These are phyloP conservation scores for Termitomyces sp. DNA, from an alignment of 768 basidiomycete species.

Conservation along the genomic window DNA sequence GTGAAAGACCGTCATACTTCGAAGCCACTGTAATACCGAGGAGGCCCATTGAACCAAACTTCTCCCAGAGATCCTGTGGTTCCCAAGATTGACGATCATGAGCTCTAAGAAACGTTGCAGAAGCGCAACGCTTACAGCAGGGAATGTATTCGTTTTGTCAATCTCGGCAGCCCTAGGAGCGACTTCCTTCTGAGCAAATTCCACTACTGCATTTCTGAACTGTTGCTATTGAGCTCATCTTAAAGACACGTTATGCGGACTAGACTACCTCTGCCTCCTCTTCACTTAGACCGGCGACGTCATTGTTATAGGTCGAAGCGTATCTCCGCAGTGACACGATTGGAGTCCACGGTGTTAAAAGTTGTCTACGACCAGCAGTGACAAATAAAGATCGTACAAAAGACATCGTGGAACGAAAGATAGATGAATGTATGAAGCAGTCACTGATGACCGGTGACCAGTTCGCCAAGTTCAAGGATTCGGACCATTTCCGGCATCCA, in stretches of 20 bases:
- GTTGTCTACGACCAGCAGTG: not conserved
- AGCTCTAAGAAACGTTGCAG: not conserved
- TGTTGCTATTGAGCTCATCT: constrained; percentile 22
- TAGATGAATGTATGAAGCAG: not conserved
- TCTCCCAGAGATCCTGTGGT: constrained; percentile 76
- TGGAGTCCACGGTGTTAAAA: constrained; percentile 1
- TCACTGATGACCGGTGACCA: not conserved
- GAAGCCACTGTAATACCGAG: constrained; percentile 82
- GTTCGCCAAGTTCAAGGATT: not conserved
- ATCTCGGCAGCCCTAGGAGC: constrained; percentile 84
- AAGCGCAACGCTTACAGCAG: constrained; percentile 42
- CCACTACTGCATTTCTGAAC: constrained; percentile 76
- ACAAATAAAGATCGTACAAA: constrained; percentile 8
- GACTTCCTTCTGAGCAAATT: constrained; percentile 81
- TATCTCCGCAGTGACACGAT: constrained; percentile 18
- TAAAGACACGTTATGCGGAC: not conserved
- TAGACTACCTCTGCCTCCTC: constrained; percentile 71
- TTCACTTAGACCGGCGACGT: constrained; percentile 72
- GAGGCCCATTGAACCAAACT: constrained; percentile 89
- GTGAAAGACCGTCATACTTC: constrained; percentile 74
- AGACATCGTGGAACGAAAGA: constrained; percentile 6
- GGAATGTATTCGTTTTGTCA: constrained; percentile 81
- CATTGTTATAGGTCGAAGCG: constrained; percentile 64
- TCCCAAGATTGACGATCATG: constrained; percentile 5
- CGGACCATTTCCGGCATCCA: constrained; percentile 17